These are phyloP conservation scores for Arctium minus DNA, from an alignment of 129 eudicot genomes.

Conservation along the genomic window DNA sequence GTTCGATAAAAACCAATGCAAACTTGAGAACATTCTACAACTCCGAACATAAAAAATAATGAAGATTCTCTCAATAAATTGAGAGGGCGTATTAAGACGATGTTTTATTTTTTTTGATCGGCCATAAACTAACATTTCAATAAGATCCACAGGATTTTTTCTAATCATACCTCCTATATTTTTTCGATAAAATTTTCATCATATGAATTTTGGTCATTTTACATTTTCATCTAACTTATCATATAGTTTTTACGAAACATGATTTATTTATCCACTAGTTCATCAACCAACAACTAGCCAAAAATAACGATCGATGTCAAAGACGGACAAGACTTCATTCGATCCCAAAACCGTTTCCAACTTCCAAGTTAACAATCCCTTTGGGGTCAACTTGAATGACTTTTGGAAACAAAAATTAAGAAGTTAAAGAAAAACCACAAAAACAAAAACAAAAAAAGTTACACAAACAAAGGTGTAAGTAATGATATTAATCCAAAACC, in stretches of 20 bases:
- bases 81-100: no score
- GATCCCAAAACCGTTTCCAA: neutral
- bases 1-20: no score
- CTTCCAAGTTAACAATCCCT: neutral
- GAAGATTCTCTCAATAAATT: no score
- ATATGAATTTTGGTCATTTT: no score
- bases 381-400: neutral
- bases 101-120: no score
- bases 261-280: neutral
- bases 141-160: neutral
- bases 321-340: no score
- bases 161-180: neutral
- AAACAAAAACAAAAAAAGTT: neutral
- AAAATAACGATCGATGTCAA: no score
- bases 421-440: neutral
- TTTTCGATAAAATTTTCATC: no score
- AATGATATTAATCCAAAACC: constrained; percentile 30
- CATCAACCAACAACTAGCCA: neutral
- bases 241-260: no score
- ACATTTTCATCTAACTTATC: no score
- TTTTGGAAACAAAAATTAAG: neutral
- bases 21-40: neutral
- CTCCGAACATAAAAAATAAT: neutral
- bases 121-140: no score
- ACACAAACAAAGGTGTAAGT: constrained; percentile 27